Evolutionary conservation across 2,329 filamentous ascomycete genomes (phyloP).

Genomic region (Curvularia lunata): DNA sequence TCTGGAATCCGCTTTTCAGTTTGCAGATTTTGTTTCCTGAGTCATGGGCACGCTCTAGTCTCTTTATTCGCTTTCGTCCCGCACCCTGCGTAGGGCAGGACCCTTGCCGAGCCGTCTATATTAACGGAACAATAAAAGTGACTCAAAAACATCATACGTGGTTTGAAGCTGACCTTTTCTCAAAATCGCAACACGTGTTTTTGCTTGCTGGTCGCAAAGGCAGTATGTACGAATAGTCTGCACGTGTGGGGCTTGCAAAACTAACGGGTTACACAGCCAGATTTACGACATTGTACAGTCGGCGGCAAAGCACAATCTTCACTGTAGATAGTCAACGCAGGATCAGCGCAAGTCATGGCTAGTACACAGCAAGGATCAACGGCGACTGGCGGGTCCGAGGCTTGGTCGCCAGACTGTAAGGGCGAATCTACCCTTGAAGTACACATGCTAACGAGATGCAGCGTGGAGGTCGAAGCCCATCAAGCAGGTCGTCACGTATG

Average conservation of each 20-base stretch:
- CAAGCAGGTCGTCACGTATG: constrained; percentile 76
- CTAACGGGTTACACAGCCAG: constrained; percentile 22
- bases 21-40: constrained; percentile 20
- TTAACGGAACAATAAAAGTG: constrained; percentile 20
- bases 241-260: constrained; percentile 19
- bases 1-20: constrained; percentile 9
- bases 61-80: not conserved
- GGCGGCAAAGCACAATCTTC: constrained; percentile 4
- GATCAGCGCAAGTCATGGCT: constrained; percentile 8
- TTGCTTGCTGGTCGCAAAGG: not conserved
- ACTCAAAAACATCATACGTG: constrained; percentile 18
- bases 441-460: constrained; percentile 23
- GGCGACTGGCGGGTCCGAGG: constrained; percentile 17
- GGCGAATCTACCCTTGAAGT: not conserved
- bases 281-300: constrained; percentile 13
- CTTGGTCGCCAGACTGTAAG: constrained; percentile 52
- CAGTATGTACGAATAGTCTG: constrained; percentile 7
- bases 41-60: constrained; percentile 30
- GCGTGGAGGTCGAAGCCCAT: constrained; percentile 82
- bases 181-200: not conserved
- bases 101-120: constrained; percentile 30
- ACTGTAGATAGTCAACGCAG: not conserved
- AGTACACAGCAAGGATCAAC: constrained; percentile 10
- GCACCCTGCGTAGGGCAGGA: not conserved
- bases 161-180: not conserved